Evolutionary conservation across 257 asterid species (phyloP), one percentile per base, ranked within the genome.

Genomic region (Solanum medicagineum): DNA sequence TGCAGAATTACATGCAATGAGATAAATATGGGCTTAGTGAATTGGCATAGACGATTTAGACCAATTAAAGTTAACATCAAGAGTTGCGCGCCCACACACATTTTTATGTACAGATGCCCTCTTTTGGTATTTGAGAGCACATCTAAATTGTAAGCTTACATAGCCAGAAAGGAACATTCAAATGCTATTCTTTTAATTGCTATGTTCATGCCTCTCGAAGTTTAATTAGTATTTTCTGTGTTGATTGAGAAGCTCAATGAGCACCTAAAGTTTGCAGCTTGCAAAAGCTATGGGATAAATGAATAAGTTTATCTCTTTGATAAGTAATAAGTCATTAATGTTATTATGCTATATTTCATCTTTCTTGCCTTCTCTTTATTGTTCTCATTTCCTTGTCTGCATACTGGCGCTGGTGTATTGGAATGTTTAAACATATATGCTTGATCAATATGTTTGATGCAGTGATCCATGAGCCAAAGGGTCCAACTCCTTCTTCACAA

Each of bases 401-500:
- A 36, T 24, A 20, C 42, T 19, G 20, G 71, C 56, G 13, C 59
- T 3, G 66, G 19, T 51, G 9, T 7, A 59, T 75, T 15, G 47
- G 66, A 83, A 51, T 29, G 47, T 80, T 42, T 73, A 2, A 9
- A 16, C 83, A 63, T 26, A 63, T 5, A 81, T 88, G 86, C 75
- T 47, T 75, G 66, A 26, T 29, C 42, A 26, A 49, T 86, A 22
- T 69, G 83, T 47, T 69, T 73, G 40, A 51, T 93, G 93, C 94
- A 96, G 99, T 96, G 85, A 94, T 96, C 83, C 99, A 92, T 85
- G 95, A 90, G 88, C 94, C 99, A 42, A 93, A 81, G 81, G 99
- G 99, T 20, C 99, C 99, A 73, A 91, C 94, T 32, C 93, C 95
- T n/a, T 53, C 89, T 65, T 96, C 99, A 22, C 98, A 96, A 80